phyloP scores from a whole-genome alignment of 208 protist genomes.

The Acanthamoeba sp. region DNA sequence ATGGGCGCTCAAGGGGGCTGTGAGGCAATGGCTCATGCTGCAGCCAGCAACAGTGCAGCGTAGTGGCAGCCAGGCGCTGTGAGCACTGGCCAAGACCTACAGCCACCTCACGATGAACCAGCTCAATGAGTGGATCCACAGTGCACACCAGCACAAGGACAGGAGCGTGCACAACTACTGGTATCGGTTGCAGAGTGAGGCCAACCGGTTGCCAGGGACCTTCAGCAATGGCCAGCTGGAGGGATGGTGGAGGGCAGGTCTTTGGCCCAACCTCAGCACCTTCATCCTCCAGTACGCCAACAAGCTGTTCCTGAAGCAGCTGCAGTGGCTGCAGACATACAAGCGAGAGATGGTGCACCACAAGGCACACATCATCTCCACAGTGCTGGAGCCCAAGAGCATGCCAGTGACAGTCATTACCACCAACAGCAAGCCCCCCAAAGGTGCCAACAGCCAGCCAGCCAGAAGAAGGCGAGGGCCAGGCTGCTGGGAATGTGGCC shows the following conservation, averaged over 20 bases:
- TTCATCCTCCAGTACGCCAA: background rate
- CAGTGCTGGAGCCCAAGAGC: no score
- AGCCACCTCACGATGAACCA: background rate
- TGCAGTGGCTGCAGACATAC: background rate
- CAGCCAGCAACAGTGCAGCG: background rate
- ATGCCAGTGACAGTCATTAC: background rate
- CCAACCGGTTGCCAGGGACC: background rate
- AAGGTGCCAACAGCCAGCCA: background rate
- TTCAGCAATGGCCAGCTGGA: background rate
- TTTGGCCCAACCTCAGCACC: background rate
- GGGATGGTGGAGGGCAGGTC: background rate
- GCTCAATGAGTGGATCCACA: background rate
- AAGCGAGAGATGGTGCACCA: background rate
- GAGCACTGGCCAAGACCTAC: background rate
- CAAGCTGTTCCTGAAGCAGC: background rate
- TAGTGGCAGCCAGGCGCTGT: background rate
- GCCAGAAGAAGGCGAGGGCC: background rate
- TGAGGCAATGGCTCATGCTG: background rate
- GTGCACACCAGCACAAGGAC: background rate
- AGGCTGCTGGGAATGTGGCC: background rate
- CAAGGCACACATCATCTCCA: background rate
- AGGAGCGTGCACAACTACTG: background rate
- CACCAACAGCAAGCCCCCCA: no score
- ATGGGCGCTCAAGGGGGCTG: background rate
- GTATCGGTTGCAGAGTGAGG: background rate